Percentiles rank a stretch among this genome's conserved stretches.
These are phyloP conservation scores for Solanum sitiens DNA, from an alignment of 257 asterid species.

Conservation along the genomic window DNA sequence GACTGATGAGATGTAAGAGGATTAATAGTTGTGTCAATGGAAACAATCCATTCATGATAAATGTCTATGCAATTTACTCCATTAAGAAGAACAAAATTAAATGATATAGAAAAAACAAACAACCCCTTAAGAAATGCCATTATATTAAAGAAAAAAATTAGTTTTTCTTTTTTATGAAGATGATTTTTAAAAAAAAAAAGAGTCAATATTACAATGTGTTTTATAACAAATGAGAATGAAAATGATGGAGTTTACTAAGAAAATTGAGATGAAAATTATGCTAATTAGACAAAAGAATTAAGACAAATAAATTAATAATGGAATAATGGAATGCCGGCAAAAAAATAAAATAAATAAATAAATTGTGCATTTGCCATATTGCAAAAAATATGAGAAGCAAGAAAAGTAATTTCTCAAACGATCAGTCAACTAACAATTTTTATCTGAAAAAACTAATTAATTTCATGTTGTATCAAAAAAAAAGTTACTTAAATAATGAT, in stretches of 20 bases:
- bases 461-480: too few species aligned
- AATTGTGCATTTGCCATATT: not conserved
- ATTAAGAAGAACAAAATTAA: not conserved
- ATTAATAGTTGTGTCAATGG: constrained; percentile 3
- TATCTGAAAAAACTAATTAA: not conserved
- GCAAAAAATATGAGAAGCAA: not conserved
- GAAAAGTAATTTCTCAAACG: not conserved
- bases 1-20: constrained; percentile 10
- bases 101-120: not conserved
- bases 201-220: not conserved
- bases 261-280: not conserved
- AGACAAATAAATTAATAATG: not conserved
- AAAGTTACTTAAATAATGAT: too few species aligned
- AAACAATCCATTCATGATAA: constrained; percentile 19
- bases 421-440: not conserved
- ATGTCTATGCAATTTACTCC: constrained; percentile 10
- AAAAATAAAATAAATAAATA: not conserved
- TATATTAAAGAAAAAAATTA: not conserved
- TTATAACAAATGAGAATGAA: not conserved
- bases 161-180: not conserved
- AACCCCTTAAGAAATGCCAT: constrained; percentile 9
- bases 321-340: not conserved
- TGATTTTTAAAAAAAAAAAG: not conserved
- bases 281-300: not conserved
- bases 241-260: not conserved